Percentiles rank a stretch among this genome's conserved stretches.
phyloP scores from a whole-genome alignment of 2,329 filamentous ascomycete genomes.

The Hansfordia pulvinata region DNA sequence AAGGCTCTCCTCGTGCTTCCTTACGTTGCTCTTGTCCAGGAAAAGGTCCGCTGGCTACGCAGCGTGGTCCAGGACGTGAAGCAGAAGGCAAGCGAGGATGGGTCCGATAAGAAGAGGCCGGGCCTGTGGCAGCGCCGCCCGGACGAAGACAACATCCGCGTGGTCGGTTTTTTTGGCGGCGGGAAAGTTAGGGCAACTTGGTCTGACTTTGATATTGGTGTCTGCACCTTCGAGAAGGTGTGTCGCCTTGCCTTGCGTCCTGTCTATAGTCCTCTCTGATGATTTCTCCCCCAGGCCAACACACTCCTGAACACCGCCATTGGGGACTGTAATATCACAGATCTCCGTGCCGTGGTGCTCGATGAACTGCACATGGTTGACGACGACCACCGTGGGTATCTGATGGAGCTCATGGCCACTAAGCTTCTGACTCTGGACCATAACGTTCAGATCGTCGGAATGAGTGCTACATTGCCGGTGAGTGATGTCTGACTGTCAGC shows the following conservation, averaged over 20 bases:
- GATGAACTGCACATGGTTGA: slow-evolving; percentile 78
- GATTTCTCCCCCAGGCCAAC: slow-evolving; percentile 50
- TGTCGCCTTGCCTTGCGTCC: too few relatives aligned
- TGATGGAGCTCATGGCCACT: slow-evolving; percentile 61
- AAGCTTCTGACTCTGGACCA: slow-evolving; percentile 59
- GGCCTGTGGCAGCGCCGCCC: slow-evolving; percentile 39
- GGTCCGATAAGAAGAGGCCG: slow-evolving; percentile 17
- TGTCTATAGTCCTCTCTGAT: too few relatives aligned
- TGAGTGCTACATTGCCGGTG: slow-evolving; percentile 68
- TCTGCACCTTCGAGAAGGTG: slow-evolving; percentile 71
- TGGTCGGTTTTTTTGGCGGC: slow-evolving; percentile 64
- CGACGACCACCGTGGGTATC: slow-evolving; percentile 61
- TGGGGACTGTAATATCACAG: slow-evolving; percentile 52
- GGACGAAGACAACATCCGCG: slow-evolving; percentile 44
- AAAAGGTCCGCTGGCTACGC: slow-evolving; percentile 64
- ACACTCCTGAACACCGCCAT: slow-evolving; percentile 60
- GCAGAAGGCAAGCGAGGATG: slow-evolving; percentile 19
- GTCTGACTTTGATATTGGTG: slow-evolving; percentile 63
- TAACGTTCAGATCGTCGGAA: slow-evolving; percentile 57
- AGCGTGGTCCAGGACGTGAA: slow-evolving; percentile 48
- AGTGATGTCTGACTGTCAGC: slow-evolving; percentile 13
- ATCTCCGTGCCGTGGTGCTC: slow-evolving; percentile 53
- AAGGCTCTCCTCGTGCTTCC: slow-evolving; percentile 64
- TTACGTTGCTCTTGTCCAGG: slow-evolving; percentile 68
- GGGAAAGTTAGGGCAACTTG: slow-evolving; percentile 53